A percentile compares a stretch with the other conserved stretches of the same genome.
These are phyloP conservation scores for Glycine latifolia DNA, from an alignment of 306 rosid genomes.

Conservation along the genomic window DNA sequence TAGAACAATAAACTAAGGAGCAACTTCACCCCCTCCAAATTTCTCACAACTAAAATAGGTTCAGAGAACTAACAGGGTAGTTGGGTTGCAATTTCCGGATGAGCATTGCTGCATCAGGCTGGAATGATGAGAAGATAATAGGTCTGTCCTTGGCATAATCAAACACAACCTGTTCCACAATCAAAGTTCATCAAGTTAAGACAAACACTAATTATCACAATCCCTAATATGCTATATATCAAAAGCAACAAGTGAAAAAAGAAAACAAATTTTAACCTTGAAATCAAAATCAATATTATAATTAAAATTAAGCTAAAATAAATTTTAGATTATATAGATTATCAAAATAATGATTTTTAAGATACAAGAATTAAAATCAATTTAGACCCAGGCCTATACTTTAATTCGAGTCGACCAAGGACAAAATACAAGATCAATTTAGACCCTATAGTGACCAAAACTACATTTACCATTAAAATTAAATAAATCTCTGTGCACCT, in stretches of 20 bases:
- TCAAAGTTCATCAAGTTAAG: constrained; percentile 1
- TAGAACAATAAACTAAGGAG: background rate
- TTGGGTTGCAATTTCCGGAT: constrained; percentile 62
- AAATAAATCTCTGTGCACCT: constrained; percentile 45
- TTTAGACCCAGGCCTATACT: background rate
- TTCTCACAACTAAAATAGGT: background rate
- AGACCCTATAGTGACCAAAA: too few relatives aligned
- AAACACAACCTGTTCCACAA: constrained; percentile 61
- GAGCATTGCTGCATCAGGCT: constrained; percentile 79
- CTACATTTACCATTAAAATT: too few relatives aligned
- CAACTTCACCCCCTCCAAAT: background rate
- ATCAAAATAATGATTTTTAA: too few relatives aligned
- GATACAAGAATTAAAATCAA: too few relatives aligned
- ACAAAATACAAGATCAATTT: background rate
- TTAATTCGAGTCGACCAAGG: too few relatives aligned
- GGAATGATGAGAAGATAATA: constrained; percentile 75
- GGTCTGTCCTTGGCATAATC: constrained; percentile 70
- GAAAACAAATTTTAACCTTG: background rate
- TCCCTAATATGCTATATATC: background rate
- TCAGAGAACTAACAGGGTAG: constrained; percentile 64
- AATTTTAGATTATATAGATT: too few relatives aligned
- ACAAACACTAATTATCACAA: background rate
- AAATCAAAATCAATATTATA: too few relatives aligned
- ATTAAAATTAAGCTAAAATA: too few relatives aligned
- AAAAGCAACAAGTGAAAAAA: background rate